Base-by-base conservation (phyloP, 192 early-diverging fungal genomes). In the Entomortierella lignicola region DNA sequence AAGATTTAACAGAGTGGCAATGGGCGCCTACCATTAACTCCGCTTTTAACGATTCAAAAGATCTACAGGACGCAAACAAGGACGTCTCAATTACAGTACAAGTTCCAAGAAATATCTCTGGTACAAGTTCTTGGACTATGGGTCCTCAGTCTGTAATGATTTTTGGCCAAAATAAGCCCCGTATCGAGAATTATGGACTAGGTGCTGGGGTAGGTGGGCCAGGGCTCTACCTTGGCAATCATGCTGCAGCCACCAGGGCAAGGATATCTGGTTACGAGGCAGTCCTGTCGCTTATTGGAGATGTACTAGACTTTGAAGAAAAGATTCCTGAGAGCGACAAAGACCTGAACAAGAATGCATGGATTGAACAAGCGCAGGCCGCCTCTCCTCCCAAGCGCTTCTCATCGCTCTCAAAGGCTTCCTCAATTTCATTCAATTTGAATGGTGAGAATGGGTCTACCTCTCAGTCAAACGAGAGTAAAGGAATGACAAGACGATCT, bases 111-210 rank as follows among this genome's bases (percentile, higher is more conserved):
- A 65, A 63, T 32, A 77, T 77, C 31, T 54, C 56, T 23, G 37
- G 48, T 4, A 52, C 66, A 0, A 68, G 65, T 12, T 70, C 75
- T 18, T 79, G 75, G 75, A 60, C 75, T 1, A 61, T 79, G 11
- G 75, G 75, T 27, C 75, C 75, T 3, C 75, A 79, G 54, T 79
- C 75, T 2, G 62, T 79, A 4, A 57, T 79, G 55, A 52, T 79
- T 13, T 79, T 65, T 66, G 68, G 67, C 17, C 48, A 53, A 23
- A 39, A 70, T 41, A 66, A 68, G 8, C 75, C 68, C 37, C 66
- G 75, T 13, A 30, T 34, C 11, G 63, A 64, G 17, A 63, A 55
- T 8, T 32, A 41, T 26, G 29, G 26, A 27, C 20, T 30, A 18
- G 44, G 60, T 6, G 43, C 48, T 4, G 55, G 65, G 6, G 64